phyloP scores from a whole-genome alignment of 306 rosid genomes.

The Prunus davidiana region DNA sequence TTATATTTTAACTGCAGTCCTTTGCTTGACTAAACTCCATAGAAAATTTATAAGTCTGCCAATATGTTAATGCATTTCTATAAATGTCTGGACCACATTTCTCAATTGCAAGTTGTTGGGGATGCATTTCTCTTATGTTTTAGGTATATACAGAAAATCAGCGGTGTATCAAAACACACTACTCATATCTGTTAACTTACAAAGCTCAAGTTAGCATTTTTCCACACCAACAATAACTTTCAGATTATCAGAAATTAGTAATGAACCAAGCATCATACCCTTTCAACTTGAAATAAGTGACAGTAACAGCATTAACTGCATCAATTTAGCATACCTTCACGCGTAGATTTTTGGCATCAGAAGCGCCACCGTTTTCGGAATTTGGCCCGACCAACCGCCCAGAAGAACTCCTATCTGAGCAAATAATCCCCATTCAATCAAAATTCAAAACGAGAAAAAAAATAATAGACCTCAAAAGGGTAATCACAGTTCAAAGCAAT shows the following conservation, averaged over 20 bases:
- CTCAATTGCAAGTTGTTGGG: neutral
- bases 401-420: conserved; percentile 64
- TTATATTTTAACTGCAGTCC: neutral
- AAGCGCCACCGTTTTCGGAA: conserved; percentile 59
- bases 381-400: conserved; percentile 56
- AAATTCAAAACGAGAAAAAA: neutral
- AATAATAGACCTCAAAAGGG: conserved; percentile 8
- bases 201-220: neutral
- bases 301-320: neutral
- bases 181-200: neutral
- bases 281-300: neutral
- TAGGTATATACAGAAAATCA: neutral
- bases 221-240: neutral
- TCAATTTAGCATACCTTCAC: conserved; percentile 60
- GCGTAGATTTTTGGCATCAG: conserved; percentile 83
- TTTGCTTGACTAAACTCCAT: neutral
- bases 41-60: neutral
- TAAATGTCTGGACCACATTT: neutral
- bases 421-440: conserved; percentile 24
- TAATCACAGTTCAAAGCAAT: neutral
- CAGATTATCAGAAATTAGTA: neutral
- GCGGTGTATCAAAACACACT: neutral
- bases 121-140: neutral
- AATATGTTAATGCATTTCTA: neutral
- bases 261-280: neutral